These are phyloP conservation scores for Dictyostelium intermedium DNA, from an alignment of 78 protist genomes.

Conservation along the genomic window DNA sequence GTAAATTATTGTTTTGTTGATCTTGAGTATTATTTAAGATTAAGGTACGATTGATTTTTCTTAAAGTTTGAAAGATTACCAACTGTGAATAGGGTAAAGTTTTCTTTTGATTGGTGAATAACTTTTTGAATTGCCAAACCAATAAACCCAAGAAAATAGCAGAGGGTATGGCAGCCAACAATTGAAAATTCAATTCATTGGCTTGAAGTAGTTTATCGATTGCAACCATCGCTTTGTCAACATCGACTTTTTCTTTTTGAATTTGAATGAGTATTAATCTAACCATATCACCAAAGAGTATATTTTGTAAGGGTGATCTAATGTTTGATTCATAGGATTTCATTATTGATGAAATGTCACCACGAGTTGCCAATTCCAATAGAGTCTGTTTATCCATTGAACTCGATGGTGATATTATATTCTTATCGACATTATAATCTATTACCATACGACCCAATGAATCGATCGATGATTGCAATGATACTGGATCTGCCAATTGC, in stretches of 20 bases:
- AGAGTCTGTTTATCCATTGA: background rate
- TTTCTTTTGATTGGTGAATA: background rate
- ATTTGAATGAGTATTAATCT: constrained; percentile 46
- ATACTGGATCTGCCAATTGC: constrained; percentile 24
- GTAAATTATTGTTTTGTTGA: constrained; percentile 10
- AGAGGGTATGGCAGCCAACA: constrained; percentile 71
- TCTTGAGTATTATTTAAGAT: background rate
- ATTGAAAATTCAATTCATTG: constrained; percentile 68
- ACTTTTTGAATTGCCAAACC: constrained; percentile 22
- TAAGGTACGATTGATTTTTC: constrained; percentile 21
- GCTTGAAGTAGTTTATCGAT: constrained; percentile 70
- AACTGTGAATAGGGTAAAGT: constrained; percentile 29
- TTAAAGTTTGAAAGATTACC: constrained; percentile 1
- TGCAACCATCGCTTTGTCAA: constrained; percentile 62
- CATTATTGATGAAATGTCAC: constrained; percentile 57
- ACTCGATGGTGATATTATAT: background rate
- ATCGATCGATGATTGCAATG: constrained; percentile 27
- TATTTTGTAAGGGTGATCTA: background rate
- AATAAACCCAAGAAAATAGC: background rate
- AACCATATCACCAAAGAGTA: constrained; percentile 67
- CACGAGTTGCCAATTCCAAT: background rate
- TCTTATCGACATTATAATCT: background rate
- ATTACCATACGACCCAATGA: constrained; percentile 52
- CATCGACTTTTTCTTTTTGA: constrained; percentile 74
- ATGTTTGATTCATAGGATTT: constrained; percentile 37